Conservation (phyloP, 129 eudicot species). For the Flaveria robusta region DNA sequence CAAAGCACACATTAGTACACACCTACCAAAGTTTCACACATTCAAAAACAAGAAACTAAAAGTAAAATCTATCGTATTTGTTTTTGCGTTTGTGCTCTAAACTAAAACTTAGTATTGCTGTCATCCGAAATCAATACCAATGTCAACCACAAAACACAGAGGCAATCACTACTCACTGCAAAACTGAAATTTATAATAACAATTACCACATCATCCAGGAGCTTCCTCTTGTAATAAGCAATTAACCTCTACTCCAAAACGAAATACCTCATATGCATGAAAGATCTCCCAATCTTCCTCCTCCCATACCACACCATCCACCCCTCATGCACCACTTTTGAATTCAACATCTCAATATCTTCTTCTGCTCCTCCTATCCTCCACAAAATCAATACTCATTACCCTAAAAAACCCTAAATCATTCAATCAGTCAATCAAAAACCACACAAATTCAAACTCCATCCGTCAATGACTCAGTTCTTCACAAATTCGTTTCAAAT, state of each 20-base stretch:
- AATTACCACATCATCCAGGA: constrained; percentile 87
- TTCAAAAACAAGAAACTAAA: neutral
- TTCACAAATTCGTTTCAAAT: constrained; percentile 4
- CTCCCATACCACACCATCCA: constrained; percentile 99
- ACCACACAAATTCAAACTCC: constrained; percentile 4
- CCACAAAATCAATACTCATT: constrained; percentile 24
- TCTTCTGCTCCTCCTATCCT: constrained; percentile 13
- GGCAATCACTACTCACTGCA: neutral
- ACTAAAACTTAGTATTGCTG: constrained; percentile 13
- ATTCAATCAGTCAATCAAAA: constrained; percentile 2
- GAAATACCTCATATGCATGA: constrained; percentile 94
- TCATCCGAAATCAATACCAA: neutral
- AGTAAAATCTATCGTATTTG: constrained; percentile 4
- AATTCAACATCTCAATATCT: constrained; percentile 40
- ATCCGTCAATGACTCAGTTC: neutral
- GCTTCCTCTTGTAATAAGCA: constrained; percentile 98
- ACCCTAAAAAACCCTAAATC: constrained; percentile 1
- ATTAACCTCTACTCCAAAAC: constrained; percentile 80
- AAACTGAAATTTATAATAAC: constrained; percentile 24
- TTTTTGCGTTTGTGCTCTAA: neutral
- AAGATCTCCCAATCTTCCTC: constrained; percentile 95
- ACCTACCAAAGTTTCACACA: neutral
- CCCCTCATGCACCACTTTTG: constrained; percentile 94
- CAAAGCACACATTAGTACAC: neutral
- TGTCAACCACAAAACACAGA: neutral